Conservation (phyloP, 164 flowering plant genomes). For the Malania oleifera region DNA sequence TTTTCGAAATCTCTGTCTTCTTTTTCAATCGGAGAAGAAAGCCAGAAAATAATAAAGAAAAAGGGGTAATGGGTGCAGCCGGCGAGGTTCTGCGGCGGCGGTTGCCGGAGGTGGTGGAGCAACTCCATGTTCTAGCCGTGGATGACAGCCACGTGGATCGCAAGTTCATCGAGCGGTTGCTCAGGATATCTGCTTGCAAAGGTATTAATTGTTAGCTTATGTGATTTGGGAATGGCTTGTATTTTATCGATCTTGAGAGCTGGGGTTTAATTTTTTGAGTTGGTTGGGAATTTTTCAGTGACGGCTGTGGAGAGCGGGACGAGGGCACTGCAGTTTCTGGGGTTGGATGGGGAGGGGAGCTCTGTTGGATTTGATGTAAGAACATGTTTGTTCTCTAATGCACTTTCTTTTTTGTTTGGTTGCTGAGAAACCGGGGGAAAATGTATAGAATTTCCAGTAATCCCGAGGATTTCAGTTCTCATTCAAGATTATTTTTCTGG, state of each 20-base stretch:
- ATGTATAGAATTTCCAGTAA: not conserved
- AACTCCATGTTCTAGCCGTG: constrained; percentile 50
- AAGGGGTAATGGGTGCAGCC: constrained; percentile 8
- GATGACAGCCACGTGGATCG: constrained; percentile 49
- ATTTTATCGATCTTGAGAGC: too few species aligned
- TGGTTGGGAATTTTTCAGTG: constrained; percentile 31
- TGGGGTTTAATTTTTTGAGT: not conserved
- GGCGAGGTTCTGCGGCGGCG: constrained; percentile 16
- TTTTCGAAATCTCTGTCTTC: too few species aligned
- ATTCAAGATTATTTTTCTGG: not conserved
- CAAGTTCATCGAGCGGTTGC: constrained; percentile 44
- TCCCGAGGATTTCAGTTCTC: too few species aligned
- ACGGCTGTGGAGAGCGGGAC: constrained; percentile 69
- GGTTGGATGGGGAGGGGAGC: constrained; percentile 50
- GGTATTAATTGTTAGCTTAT: constrained; percentile 21
- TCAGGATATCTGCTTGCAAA: constrained; percentile 39
- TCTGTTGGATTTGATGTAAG: constrained; percentile 43
- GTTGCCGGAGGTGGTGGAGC: constrained; percentile 9
- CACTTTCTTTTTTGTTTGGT: constrained; percentile 10
- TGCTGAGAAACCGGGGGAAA: constrained; percentile 10
- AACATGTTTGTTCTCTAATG: not conserved
- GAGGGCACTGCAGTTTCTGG: constrained; percentile 58
- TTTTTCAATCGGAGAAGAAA: too few species aligned
- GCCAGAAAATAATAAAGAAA: not conserved
- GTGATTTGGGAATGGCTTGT: not conserved